phyloP scores from a whole-genome alignment of 495 filamentous ascomycete genomes.

The Daldinia caldariorum region DNA sequence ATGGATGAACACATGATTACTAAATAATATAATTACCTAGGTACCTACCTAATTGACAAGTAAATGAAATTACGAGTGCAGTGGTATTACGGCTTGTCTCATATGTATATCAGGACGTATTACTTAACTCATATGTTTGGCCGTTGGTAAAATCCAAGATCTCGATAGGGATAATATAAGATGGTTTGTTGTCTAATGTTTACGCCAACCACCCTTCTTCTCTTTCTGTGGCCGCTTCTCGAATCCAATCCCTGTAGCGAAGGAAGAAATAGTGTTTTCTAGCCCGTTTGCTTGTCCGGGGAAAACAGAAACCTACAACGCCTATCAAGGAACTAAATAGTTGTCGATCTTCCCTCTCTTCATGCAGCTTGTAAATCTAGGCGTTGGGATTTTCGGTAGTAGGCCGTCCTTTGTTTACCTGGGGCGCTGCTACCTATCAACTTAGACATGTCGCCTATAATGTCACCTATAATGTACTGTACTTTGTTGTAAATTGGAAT shows the following conservation, averaged over 20 bases:
- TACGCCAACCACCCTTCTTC: conserved; percentile 2
- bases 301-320: conserved; percentile 32
- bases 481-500: too few relatives aligned
- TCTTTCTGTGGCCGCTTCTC: conserved; percentile 10
- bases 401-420: not conserved
- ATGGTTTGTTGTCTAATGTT: not conserved
- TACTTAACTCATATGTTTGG: too few relatives aligned
- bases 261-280: conserved; percentile 40
- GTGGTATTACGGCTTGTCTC: not conserved
- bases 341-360: conserved; percentile 25
- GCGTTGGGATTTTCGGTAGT: conserved; percentile 9
- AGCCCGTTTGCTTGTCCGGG: conserved; percentile 39
- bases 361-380: conserved; percentile 32
- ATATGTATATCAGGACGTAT: not conserved
- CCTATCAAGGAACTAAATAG: conserved; percentile 30
- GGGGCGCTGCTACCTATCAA: not conserved
- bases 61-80: not conserved
- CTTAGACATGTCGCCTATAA: not conserved
- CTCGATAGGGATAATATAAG: not conserved
- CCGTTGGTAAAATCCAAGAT: not conserved
- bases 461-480: conserved; percentile 3
- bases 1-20: not conserved
- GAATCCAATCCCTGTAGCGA: conserved; percentile 14
- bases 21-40: not conserved
- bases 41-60: too few relatives aligned